Percentiles rank a stretch among this genome's conserved stretches.
phyloP scores from a whole-genome alignment of 179 eudicot genomes.

The Nepenthes alata region DNA sequence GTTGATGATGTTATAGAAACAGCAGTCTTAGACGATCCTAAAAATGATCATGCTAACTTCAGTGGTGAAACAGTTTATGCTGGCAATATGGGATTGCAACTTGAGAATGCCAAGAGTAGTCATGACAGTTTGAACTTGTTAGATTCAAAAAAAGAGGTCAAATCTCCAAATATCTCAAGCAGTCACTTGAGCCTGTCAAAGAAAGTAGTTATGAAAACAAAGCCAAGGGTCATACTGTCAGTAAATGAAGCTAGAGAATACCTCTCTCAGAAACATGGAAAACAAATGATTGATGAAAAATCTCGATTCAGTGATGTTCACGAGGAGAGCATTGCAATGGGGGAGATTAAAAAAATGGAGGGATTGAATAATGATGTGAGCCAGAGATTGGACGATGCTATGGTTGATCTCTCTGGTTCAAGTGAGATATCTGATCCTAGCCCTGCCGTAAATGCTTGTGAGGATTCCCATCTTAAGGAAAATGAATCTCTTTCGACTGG shows the following conservation, averaged over 20 bases:
- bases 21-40: constrained; percentile 5
- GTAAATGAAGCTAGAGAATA: constrained; percentile 81
- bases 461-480: constrained; percentile 3
- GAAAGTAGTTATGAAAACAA: constrained; percentile 21
- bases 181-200: constrained; percentile 12
- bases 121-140: constrained; percentile 8
- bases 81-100: constrained; percentile 13
- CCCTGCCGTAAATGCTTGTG: constrained; percentile 4
- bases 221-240: constrained; percentile 52
- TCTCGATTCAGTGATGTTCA: constrained; percentile 10
- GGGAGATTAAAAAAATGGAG: constrained; percentile 3
- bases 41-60: constrained; percentile 4
- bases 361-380: constrained; percentile 6
- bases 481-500: constrained; percentile 6
- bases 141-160: constrained; percentile 7
- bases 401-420: constrained; percentile 13
- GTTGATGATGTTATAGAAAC: constrained; percentile 13
- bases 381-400: constrained; percentile 15
- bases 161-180: constrained; percentile 12
- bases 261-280: constrained; percentile 38
- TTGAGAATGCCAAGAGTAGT: constrained; percentile 1
- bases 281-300: constrained; percentile 11
- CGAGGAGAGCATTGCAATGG: constrained; percentile 3
- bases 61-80: constrained; percentile 8
- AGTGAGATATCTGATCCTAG: constrained; percentile 9